Base-by-base conservation (phyloP, 2,329 filamentous ascomycete genomes). In the Rosellinia necatrix region DNA sequence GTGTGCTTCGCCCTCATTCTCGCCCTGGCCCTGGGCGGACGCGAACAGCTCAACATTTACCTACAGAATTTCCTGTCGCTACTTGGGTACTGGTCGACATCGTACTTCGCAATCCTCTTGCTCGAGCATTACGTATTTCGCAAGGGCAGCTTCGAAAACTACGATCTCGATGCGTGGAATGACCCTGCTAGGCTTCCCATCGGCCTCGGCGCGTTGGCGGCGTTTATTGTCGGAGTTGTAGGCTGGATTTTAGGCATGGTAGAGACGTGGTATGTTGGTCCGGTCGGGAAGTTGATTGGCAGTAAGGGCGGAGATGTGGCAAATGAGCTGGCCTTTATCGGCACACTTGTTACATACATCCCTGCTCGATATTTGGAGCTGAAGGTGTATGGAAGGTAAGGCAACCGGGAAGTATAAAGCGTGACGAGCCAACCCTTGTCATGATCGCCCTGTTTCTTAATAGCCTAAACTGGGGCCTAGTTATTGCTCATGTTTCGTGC, bases 231-330 rank as follows among this genome's bases (percentile, higher is more conserved):
- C 1, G 78, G 78, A 1, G 68, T 77, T 6, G 74, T 71, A 4
- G 60, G 49, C 38, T 6, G 78, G 75, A 72, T 82, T 19, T 72
- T 85, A 65, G 83, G 82, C 1, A 86, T 86, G 82, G 76, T 75
- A 42, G 78, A 84, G 70, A 83, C 79, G 0, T 84, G 79, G 77
- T 83, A 78, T 62, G 70, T 79, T 19, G 81, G 80, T 0, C 71
- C 72, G 2, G 60, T 81, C 46, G 78, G 74, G 1, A 68, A 64
- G 35, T 65, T 71, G 59, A 80, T 81, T 56, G 77, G 78, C 4
- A 66, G 68, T 0, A 60, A 61, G n/a, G 77, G 76, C 15, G 78
- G 78, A 8, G 79, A 81, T 65, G 69, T 81, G 44, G 80, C 78
- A 8, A 82, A 81, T 60, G 73, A 83, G 73, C 71, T 85, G 38